These are phyloP conservation scores for Hypocreales sp. DNA, from an alignment of 2,329 filamentous ascomycete genomes.

Conservation along the genomic window DNA sequence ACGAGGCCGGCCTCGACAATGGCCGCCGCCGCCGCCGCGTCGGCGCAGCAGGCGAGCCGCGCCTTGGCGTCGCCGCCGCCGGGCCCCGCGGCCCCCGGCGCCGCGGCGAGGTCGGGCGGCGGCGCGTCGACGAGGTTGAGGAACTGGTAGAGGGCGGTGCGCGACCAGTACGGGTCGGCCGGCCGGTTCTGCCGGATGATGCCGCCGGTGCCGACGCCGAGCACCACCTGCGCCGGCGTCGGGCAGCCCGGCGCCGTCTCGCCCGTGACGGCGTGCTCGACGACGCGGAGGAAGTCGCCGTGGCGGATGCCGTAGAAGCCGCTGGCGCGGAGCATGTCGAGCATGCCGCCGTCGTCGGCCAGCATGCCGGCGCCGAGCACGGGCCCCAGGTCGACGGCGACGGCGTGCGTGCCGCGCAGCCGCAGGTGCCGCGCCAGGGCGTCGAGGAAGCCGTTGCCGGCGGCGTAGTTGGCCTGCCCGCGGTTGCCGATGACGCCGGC, in stretches of 20 bases:
- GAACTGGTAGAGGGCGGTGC: slow-evolving; percentile 29
- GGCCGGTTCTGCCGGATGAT: slow-evolving; percentile 34
- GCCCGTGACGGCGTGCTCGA: slow-evolving; percentile 29
- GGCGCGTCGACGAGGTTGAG: slow-evolving; percentile 33
- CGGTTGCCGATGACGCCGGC: slow-evolving; percentile 40
- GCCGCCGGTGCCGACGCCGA: slow-evolving; percentile 38
- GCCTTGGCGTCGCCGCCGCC: slow-evolving; percentile 13
- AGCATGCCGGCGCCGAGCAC: slow-evolving; percentile 40
- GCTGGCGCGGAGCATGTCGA: slow-evolving; percentile 30
- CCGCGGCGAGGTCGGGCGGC: slow-evolving; percentile 10
- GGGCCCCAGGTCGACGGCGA: slow-evolving; percentile 34
- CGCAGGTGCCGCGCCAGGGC: slow-evolving; percentile 24
- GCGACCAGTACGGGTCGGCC: slow-evolving; percentile 37
- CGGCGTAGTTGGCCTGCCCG: slow-evolving; percentile 42
- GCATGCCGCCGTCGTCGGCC: slow-evolving; percentile 27
- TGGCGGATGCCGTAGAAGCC: slow-evolving; percentile 40
- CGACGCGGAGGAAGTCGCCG: slow-evolving; percentile 29
- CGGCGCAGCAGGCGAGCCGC: slow-evolving; percentile 14
- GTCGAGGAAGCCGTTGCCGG: slow-evolving; percentile 36
- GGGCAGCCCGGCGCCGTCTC: slow-evolving; percentile 10
- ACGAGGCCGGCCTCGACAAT: slow-evolving; percentile 21
- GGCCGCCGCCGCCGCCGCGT: slow-evolving; percentile 12
- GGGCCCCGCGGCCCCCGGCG: slow-evolving; percentile 5
- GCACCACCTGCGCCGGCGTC: slow-evolving; percentile 31
- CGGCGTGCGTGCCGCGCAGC: slow-evolving; percentile 17